phyloP scores from a whole-genome alignment of 805 yeast species.

The Dipodascus geniculatus region DNA sequence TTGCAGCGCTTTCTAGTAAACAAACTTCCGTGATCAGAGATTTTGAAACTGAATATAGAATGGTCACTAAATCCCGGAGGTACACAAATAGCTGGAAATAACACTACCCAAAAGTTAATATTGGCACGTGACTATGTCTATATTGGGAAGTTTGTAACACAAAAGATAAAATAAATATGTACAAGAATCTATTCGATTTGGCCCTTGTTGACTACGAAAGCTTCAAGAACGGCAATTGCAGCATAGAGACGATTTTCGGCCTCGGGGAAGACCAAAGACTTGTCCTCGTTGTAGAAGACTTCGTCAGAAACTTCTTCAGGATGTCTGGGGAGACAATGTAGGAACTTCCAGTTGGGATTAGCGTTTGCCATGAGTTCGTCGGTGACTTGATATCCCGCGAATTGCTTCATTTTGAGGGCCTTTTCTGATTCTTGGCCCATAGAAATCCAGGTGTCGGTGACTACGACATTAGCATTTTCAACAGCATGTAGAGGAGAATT shows the following conservation, averaged over 20 bases:
- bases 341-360: slow-evolving; percentile 64
- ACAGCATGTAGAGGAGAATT: slow-evolving; percentile 72
- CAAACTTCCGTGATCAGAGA: too few species aligned
- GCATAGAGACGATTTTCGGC: slow-evolving; percentile 96
- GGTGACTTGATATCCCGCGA: slow-evolving; percentile 78
- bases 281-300: slow-evolving; percentile 67
- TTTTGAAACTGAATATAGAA: too few species aligned
- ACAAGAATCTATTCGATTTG: slow-evolving; percentile 10
- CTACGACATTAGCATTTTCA: slow-evolving; percentile 64
- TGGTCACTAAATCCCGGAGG: not conserved
- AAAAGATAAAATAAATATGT: too few species aligned
- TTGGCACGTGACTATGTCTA: not conserved
- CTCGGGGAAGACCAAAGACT: slow-evolving; percentile 83
- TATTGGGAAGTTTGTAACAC: too few species aligned
- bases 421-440: slow-evolving; percentile 94
- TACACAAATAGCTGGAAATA: not conserved
- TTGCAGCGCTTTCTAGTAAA: too few species aligned
- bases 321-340: slow-evolving; percentile 97
- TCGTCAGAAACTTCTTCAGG: slow-evolving; percentile 89
- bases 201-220: slow-evolving; percentile 78
- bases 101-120: not conserved
- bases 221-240: slow-evolving; percentile 88
- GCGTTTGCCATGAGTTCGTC: slow-evolving; percentile 49
- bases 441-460: slow-evolving; percentile 94
- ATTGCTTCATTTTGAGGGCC: slow-evolving; percentile 58